Conservation (phyloP, 1,139 yeast species). For the Kurtzmaniella quercitrusa region DNA sequence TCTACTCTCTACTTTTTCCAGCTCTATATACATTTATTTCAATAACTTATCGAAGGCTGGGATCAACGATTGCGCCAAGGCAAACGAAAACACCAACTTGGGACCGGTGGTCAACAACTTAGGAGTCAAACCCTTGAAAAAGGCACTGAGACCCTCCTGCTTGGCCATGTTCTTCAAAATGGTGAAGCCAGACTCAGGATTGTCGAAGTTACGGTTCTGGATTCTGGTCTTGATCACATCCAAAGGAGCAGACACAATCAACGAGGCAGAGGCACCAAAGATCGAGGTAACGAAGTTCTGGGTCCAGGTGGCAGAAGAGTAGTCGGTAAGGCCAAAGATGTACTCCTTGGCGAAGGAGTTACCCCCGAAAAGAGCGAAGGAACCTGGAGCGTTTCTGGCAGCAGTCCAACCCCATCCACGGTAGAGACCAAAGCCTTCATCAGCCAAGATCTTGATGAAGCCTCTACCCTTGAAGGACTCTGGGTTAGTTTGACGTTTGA, state of each 20-base stretch:
- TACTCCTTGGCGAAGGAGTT: slow-evolving; percentile 98
- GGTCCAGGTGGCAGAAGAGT: slow-evolving; percentile 87
- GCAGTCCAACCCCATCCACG: slow-evolving; percentile 99
- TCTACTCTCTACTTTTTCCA: no score
- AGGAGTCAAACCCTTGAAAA: slow-evolving; percentile 96
- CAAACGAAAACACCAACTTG: slow-evolving; percentile 92
- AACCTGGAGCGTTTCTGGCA: slow-evolving; percentile 99
- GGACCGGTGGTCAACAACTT: slow-evolving; percentile 97
- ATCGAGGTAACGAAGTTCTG: slow-evolving; percentile 96
- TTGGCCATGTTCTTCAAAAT: slow-evolving; percentile 89
- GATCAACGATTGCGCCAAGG: slow-evolving; percentile 92
- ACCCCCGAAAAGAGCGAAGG: slow-evolving; percentile 96
- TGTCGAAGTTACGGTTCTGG: slow-evolving; percentile 92
- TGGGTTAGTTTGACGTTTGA: slow-evolving; percentile 98
- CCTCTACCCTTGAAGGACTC: slow-evolving; percentile 98
- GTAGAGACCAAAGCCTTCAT: slow-evolving; percentile 91
- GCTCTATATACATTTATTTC: slow-evolving; percentile 13
- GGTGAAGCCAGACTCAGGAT: slow-evolving; percentile 90
- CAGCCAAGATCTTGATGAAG: slow-evolving; percentile 73
- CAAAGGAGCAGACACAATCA: slow-evolving; percentile 95
- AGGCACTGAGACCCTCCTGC: slow-evolving; percentile 85
- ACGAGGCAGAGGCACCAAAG: slow-evolving; percentile 95
- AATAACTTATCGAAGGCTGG: slow-evolving; percentile 85
- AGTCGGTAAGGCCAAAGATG: slow-evolving; percentile 80
- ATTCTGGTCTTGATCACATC: slow-evolving; percentile 98